phyloP scores from a whole-genome alignment of 345 rosid genomes.

The Salix brachista region DNA sequence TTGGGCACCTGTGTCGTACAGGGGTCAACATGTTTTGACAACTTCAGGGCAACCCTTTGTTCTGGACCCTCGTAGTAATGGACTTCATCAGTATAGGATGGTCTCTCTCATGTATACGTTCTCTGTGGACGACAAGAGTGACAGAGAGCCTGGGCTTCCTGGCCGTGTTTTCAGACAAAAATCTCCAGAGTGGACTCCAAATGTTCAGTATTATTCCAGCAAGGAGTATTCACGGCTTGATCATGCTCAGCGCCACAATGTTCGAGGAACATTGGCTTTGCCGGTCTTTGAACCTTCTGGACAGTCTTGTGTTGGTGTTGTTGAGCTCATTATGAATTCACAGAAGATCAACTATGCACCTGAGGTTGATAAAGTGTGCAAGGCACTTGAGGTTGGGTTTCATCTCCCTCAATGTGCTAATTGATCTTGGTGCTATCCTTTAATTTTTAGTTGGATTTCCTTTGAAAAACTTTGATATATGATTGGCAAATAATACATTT shows the following conservation, averaged over 20 bases:
- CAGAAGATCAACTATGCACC: constrained; percentile 81
- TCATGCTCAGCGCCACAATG: constrained; percentile 69
- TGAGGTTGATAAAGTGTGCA: constrained; percentile 95
- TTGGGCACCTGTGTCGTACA: constrained; percentile 79
- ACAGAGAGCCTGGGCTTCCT: constrained; percentile 79
- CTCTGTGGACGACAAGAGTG: constrained; percentile 67
- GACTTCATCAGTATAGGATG: constrained; percentile 86
- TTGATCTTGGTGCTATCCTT: neutral
- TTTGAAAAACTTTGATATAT: neutral
- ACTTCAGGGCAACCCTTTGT: constrained; percentile 93
- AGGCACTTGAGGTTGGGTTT: constrained; percentile 88
- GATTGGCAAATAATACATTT: neutral
- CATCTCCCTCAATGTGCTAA: constrained; percentile 8
- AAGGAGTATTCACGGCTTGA: constrained; percentile 74
- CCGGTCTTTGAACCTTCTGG: constrained; percentile 83
- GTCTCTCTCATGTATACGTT: constrained; percentile 70
- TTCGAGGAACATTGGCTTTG: constrained; percentile 82
- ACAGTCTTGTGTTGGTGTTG: constrained; percentile 79
- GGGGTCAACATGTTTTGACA: constrained; percentile 57
- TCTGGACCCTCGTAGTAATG: constrained; percentile 63
- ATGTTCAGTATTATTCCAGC: constrained; percentile 83
- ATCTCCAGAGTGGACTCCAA: constrained; percentile 92
- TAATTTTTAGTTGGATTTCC: neutral
- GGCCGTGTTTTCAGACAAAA: constrained; percentile 86
- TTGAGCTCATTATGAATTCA: constrained; percentile 87